These are phyloP conservation scores for Venturia aucupariae DNA, from an alignment of 2,329 filamentous ascomycete genomes.

Conservation along the genomic window DNA sequence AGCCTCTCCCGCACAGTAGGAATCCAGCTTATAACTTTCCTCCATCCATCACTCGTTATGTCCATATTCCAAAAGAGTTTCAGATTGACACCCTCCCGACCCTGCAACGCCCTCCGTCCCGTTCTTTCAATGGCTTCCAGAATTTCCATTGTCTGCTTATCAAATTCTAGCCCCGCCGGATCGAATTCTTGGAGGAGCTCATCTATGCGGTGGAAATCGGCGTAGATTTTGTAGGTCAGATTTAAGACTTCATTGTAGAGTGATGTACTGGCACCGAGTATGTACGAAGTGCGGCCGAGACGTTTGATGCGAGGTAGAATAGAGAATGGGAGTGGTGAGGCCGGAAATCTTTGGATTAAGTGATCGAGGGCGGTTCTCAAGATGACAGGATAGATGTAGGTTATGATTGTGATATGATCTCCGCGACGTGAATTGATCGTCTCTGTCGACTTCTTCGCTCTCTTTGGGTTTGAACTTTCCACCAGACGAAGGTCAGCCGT, in stretches of 20 bases:
- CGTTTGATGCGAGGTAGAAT: conserved; percentile 59
- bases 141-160: conserved; percentile 37
- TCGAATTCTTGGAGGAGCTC: conserved; percentile 57
- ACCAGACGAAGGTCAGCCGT: neutral
- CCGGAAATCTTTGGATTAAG: conserved; percentile 49
- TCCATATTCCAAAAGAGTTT: conserved; percentile 28
- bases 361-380: conserved; percentile 49
- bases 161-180: conserved; percentile 49
- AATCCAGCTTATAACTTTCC: conserved; percentile 26
- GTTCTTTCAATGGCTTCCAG: conserved; percentile 28
- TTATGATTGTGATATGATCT: conserved; percentile 46
- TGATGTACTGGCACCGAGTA: conserved; percentile 59
- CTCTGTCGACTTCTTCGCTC: neutral
- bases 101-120: conserved; percentile 19
- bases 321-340: conserved; percentile 51
- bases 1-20: conserved; percentile 23
- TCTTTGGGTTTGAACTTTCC: neutral
- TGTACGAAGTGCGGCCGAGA: conserved; percentile 59
- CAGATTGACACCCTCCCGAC: conserved; percentile 22
- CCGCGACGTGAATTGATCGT: neutral
- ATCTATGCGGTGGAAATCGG: conserved; percentile 48
- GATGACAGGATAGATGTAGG: conserved; percentile 55
- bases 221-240: conserved; percentile 52
- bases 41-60: conserved; percentile 23
- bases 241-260: conserved; percentile 61